A percentile compares a stretch with the other conserved stretches of the same genome.
These are phyloP conservation scores for Elaeis oleifera DNA, from an alignment of 202 grass and related monocot genomes.

Conservation along the genomic window DNA sequence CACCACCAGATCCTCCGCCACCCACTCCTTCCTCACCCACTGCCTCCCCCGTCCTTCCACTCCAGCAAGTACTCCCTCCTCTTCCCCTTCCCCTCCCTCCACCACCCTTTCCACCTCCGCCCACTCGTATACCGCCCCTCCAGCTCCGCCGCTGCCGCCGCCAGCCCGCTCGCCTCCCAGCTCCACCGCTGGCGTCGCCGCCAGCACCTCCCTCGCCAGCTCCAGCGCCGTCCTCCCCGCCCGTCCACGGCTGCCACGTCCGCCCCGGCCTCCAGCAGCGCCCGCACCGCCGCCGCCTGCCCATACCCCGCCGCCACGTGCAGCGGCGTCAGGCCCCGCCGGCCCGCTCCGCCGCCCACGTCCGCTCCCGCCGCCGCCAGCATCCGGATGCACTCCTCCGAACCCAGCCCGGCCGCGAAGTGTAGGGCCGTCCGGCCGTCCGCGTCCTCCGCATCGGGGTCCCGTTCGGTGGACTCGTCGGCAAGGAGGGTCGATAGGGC, in stretches of 20 bases:
- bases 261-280: conserved; percentile 58
- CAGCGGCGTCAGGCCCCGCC: conserved; percentile 74
- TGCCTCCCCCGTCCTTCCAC: conserved; percentile 85
- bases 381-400: conserved; percentile 58
- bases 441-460: conserved; percentile 67
- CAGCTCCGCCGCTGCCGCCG: conserved; percentile 60
- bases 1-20: conserved; percentile 66
- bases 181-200: conserved; percentile 43
- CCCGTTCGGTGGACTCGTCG: conserved; percentile 42
- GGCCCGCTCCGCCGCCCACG: conserved; percentile 40
- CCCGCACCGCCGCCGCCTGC: conserved; percentile 41
- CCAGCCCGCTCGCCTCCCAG: conserved; percentile 57
- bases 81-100: conserved; percentile 68
- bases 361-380: conserved; percentile 56
- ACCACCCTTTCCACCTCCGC: conserved; percentile 76
- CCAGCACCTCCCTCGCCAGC: conserved; percentile 60
- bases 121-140: conserved; percentile 94
- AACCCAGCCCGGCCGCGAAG: conserved; percentile 66
- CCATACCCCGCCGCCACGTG: conserved; percentile 72
- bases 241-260: conserved; percentile 50
- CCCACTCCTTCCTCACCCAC: conserved; percentile 72
- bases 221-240: conserved; percentile 49
- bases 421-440: conserved; percentile 79
- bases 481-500: conserved; percentile 49
- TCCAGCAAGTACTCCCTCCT: conserved; percentile 80